Evolutionary conservation across 352 stramenopile species (phyloP).

Genomic region (Peronosclerospora sorghi): DNA sequence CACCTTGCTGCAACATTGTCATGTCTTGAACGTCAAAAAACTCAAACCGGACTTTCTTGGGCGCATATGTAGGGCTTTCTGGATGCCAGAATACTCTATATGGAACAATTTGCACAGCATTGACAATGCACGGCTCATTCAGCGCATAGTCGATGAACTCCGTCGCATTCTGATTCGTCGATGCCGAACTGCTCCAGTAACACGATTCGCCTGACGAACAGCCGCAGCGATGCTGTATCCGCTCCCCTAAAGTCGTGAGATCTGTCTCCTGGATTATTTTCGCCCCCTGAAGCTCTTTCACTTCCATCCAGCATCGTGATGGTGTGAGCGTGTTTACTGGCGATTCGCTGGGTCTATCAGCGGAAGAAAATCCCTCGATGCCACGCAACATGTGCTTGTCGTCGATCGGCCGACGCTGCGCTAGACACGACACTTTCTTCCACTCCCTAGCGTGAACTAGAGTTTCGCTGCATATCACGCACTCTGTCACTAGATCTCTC

Average conservation of each 20-base stretch:
- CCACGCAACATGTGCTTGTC: constrained; percentile 31
- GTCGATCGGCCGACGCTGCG: constrained; percentile 18
- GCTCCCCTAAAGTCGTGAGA: constrained; percentile 41
- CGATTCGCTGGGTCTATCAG: constrained; percentile 38
- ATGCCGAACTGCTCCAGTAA: constrained; percentile 82
- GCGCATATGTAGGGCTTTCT: constrained; percentile 59
- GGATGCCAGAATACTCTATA: constrained; percentile 79
- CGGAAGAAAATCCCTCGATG: constrained; percentile 40
- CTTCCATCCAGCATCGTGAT: constrained; percentile 54
- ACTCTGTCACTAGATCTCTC: constrained; percentile 12
- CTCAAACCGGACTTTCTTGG: constrained; percentile 53
- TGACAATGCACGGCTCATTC: constrained; percentile 44
- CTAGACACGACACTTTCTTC: constrained; percentile 45
- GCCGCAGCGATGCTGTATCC: constrained; percentile 54
- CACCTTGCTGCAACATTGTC: constrained; percentile 5
- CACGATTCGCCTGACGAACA: constrained; percentile 64
- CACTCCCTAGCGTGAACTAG: constrained; percentile 15
- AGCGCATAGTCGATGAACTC: constrained; percentile 75
- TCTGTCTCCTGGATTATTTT: constrained; percentile 24
- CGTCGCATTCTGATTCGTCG: constrained; percentile 34
- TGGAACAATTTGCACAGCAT: constrained; percentile 51
- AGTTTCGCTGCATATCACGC: constrained; percentile 19
- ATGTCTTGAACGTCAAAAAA: constrained; percentile 40
- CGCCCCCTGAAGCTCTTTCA: constrained; percentile 29
- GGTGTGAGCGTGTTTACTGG: constrained; percentile 51